Conservation (phyloP, 2,329 filamentous ascomycete species). For the Lasiodiplodia theobromae region DNA sequence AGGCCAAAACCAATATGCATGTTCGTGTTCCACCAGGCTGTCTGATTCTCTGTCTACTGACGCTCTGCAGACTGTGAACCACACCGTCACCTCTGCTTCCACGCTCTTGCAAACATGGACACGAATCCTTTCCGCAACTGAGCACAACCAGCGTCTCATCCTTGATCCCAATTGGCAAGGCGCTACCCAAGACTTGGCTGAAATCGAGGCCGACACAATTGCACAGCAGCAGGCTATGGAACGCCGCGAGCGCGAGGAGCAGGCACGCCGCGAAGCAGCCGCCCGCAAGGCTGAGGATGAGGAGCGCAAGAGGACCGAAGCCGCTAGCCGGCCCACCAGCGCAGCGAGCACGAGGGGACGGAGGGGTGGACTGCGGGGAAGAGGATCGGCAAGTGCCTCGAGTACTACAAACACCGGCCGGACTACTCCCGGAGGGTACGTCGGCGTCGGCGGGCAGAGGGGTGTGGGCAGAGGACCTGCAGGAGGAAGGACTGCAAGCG, state of each 20-base stretch:
- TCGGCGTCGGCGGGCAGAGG: constrained; percentile 52
- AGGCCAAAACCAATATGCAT: constrained; percentile 79
- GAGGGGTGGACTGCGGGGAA: constrained; percentile 38
- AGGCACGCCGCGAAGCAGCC: constrained; percentile 76
- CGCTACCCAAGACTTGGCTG: constrained; percentile 82
- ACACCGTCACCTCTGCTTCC: constrained; percentile 86
- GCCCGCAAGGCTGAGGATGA: constrained; percentile 59
- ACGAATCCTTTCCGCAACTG: constrained; percentile 92
- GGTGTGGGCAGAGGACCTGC: constrained; percentile 54
- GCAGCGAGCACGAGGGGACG: constrained; percentile 45
- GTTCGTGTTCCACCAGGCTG: constrained; percentile 53
- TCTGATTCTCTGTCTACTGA: constrained; percentile 2
- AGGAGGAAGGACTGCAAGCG: constrained; percentile 18
- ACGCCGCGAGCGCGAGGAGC: constrained; percentile 77
- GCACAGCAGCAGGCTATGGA: constrained; percentile 79
- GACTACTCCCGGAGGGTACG: constrained; percentile 47
- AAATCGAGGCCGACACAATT: constrained; percentile 81
- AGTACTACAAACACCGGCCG: constrained; percentile 37
- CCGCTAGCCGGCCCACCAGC: constrained; percentile 51
- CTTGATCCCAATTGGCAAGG: constrained; percentile 90
- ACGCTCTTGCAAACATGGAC: constrained; percentile 95
- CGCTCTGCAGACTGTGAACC: constrained; percentile 76
- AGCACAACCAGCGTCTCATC: constrained; percentile 94
- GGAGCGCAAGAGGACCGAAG: constrained; percentile 67
- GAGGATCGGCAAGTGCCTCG: constrained; percentile 18